Evolutionary conservation across 257 asterid genomes (phyloP).

Genomic region (Cruciata laevipes): DNA sequence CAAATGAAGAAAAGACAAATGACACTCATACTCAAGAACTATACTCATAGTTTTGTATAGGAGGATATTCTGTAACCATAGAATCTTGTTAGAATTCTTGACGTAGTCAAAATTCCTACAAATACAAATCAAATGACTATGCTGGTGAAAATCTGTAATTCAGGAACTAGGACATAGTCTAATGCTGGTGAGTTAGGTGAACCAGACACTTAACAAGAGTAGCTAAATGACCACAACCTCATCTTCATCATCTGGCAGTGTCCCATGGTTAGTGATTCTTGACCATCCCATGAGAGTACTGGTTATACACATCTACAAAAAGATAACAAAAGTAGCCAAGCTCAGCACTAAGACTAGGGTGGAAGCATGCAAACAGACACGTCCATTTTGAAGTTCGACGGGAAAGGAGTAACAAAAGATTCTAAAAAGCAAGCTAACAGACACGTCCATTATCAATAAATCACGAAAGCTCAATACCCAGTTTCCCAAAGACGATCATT

Average conservation of each 20-base stretch:
- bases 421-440: not conserved
- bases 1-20: too few species aligned
- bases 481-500: not conserved
- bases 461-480: not conserved
- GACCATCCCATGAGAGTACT: conserved; percentile 15
- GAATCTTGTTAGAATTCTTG: not conserved
- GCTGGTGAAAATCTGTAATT: not conserved
- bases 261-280: conserved; percentile 28
- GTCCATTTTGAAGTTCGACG: not conserved
- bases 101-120: not conserved
- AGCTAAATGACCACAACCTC: conserved; percentile 25
- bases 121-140: not conserved
- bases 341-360: not conserved
- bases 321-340: not conserved
- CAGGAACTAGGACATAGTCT: not conserved
- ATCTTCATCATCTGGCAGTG: conserved; percentile 22
- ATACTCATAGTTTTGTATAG: too few species aligned
- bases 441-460: not conserved
- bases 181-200: not conserved
- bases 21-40: too few species aligned
- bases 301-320: conserved; percentile 41
- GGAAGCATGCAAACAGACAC: not conserved
- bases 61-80: not conserved
- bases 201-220: not conserved
- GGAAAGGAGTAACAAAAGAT: not conserved